Percentiles rank a stretch among this genome's conserved stretches.
Evolutionary conservation across 2,329 filamentous ascomycete species (phyloP).

Genomic region (Sarocladium kiliense): DNA sequence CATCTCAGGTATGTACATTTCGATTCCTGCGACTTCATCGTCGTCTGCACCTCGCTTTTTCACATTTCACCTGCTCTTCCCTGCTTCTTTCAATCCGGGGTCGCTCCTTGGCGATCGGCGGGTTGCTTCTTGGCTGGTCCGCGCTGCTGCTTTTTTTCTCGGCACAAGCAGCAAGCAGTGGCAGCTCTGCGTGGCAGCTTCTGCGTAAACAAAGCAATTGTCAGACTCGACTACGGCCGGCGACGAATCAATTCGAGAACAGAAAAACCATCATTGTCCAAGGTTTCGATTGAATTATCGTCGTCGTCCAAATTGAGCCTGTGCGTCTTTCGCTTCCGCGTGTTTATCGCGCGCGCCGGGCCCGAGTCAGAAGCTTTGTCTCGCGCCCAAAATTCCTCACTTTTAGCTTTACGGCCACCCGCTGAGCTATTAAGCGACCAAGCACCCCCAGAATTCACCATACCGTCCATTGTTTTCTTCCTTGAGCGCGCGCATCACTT

Average conservation of each 20-base stretch:
- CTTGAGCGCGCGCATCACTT: background rate
- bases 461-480: background rate
- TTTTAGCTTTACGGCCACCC: background rate
- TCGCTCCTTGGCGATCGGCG: conserved; percentile 2
- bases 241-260: background rate
- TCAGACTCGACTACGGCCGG: background rate
- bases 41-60: background rate
- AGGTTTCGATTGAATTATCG: background rate
- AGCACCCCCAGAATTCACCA: background rate
- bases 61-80: background rate
- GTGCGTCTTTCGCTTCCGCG: background rate
- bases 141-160: background rate
- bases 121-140: conserved; percentile 1
- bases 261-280: too few species aligned
- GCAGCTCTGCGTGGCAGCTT: too few species aligned
- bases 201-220: too few species aligned
- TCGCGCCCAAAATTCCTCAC: conserved; percentile 7
- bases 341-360: background rate
- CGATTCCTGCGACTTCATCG: background rate
- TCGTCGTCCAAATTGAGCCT: background rate
- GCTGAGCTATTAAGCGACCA: conserved; percentile 1
- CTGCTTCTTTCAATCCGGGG: background rate
- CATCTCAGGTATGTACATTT: conserved; percentile 5
- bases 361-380: conserved; percentile 2
- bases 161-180: background rate